A percentile compares a stretch with the other conserved stretches of the same genome.
Evolutionary conservation across 2,329 filamentous ascomycete species (phyloP).

Genomic region (Epichloe hybrida): DNA sequence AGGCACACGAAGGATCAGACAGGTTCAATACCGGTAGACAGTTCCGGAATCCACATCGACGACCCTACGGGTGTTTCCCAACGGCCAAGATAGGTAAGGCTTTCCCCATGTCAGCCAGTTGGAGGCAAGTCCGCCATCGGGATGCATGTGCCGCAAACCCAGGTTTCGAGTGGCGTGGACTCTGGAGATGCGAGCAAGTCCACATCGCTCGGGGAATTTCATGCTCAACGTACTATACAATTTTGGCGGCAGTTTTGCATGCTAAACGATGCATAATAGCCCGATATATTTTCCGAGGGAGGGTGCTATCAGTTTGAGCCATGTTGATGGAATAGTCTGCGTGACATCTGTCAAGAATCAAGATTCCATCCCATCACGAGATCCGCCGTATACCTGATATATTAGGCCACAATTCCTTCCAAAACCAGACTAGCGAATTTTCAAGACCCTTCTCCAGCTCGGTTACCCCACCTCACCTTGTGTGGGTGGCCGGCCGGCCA

Average conservation of each 20-base stretch:
- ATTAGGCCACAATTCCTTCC: background rate
- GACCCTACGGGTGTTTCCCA: no score
- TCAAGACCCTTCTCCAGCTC: conserved; percentile 1
- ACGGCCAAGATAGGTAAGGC: background rate
- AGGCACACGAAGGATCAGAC: no score
- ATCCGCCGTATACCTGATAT: background rate
- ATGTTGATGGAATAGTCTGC: background rate
- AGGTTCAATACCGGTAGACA: background rate
- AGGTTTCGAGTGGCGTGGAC: background rate
- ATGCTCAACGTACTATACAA: background rate
- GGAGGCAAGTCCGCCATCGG: background rate
- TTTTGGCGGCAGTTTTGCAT: background rate
- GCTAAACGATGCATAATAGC: background rate
- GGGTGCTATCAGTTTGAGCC: background rate
- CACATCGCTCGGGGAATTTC: background rate
- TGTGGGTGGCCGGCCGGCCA: background rate
- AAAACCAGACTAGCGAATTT: background rate
- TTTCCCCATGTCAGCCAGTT: background rate
- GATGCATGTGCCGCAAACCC: background rate
- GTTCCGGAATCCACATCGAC: background rate
- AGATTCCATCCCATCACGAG: background rate
- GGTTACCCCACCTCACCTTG: conserved; percentile 5
- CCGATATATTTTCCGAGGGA: background rate
- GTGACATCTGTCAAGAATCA: no score
- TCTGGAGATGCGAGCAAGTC: background rate